phyloP scores from a whole-genome alignment of 2,329 filamentous ascomycete species.

The Bipolaris bicolor region DNA sequence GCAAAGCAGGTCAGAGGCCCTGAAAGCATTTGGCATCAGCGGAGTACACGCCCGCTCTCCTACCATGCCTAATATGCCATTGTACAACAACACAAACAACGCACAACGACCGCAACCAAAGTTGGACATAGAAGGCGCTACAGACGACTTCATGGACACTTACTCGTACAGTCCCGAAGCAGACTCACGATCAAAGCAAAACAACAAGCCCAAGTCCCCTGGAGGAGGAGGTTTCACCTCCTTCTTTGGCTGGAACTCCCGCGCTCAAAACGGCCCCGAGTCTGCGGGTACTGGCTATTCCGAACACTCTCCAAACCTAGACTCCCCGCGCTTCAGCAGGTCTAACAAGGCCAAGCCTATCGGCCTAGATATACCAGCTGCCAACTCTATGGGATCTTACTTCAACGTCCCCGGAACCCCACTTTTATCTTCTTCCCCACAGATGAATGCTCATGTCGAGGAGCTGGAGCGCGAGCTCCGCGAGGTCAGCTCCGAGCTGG shows the following conservation, averaged over 20 bases:
- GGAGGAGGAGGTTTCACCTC: constrained; percentile 63
- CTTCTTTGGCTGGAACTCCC: constrained; percentile 71
- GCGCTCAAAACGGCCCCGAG: constrained; percentile 60
- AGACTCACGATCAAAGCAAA: constrained; percentile 30
- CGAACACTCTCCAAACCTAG: constrained; percentile 64
- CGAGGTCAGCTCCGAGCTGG: constrained; percentile 90
- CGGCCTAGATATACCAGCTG: constrained; percentile 58
- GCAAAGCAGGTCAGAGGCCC: constrained; percentile 35
- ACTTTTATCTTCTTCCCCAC: constrained; percentile 52
- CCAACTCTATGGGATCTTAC: constrained; percentile 56
- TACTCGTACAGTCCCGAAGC: constrained; percentile 39
- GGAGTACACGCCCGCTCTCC: constrained; percentile 41
- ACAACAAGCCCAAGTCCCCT: constrained; percentile 53
- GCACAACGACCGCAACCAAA: constrained; percentile 38
- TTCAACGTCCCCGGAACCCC: constrained; percentile 57
- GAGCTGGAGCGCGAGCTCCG: constrained; percentile 95
- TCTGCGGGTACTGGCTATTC: constrained; percentile 69
- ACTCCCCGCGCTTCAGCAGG: constrained; percentile 57
- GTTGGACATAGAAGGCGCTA: constrained; percentile 46
- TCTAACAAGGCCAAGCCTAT: constrained; percentile 50
- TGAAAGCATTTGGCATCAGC: constrained; percentile 28
- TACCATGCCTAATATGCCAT: constrained; percentile 49
- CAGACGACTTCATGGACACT: constrained; percentile 47
- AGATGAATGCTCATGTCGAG: constrained; percentile 68
- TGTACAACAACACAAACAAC: constrained; percentile 34